Evolutionary conservation across 116 monocot genomes (phyloP).

Genomic region (Phalaenopsis hybrid): DNA sequence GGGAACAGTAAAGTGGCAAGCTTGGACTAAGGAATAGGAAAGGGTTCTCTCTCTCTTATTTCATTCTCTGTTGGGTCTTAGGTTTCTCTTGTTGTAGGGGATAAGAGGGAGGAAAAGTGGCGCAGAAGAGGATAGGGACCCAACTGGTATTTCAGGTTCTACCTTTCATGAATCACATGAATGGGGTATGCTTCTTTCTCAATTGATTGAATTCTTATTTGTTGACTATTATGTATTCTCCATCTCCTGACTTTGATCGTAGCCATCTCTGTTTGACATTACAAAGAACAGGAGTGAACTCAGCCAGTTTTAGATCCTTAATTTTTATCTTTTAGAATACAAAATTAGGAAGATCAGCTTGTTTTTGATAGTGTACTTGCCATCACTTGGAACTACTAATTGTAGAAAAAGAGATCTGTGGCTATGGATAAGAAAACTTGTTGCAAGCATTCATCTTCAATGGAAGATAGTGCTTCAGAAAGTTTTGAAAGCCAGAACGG

Average conservation of each 20-base stretch:
- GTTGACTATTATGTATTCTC: neutral
- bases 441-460: slow-evolving; percentile 17
- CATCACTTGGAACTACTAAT: neutral
- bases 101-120: neutral
- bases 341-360: slow-evolving; percentile 9
- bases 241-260: neutral
- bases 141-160: neutral
- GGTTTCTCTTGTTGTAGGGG: neutral
- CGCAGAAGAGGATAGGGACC: neutral
- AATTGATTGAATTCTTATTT: neutral
- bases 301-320: neutral
- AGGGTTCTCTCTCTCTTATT: neutral
- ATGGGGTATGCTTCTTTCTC: neutral
- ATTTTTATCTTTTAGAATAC: neutral
- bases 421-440: slow-evolving; percentile 20
- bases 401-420: slow-evolving; percentile 5
- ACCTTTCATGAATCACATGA: neutral
- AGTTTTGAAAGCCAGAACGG: slow-evolving; percentile 23
- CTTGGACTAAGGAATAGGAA: neutral
- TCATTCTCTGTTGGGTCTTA: neutral
- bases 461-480: slow-evolving; percentile 12
- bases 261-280: neutral
- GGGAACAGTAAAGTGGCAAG: neutral
- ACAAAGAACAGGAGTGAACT: neutral
- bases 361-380: neutral